Evolutionary conservation across 495 filamentous ascomycete species (phyloP).

Genomic region (Darksidea phi): DNA sequence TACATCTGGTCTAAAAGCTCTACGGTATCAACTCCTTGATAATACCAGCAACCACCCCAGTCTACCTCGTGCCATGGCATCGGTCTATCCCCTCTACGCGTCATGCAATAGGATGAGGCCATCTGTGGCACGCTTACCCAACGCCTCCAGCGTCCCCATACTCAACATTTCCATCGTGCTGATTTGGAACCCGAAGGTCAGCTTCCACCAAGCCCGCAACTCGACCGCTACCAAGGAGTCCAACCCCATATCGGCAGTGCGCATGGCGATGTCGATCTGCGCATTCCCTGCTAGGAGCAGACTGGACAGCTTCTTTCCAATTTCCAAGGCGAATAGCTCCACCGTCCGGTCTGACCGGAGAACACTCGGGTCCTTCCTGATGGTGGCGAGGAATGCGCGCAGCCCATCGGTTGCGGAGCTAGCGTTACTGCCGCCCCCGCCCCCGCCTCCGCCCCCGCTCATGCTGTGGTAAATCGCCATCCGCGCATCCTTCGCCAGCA

Average conservation of each 20-base stretch:
- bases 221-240: conserved; percentile 20
- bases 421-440: neutral
- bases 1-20: too few relatives aligned
- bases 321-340: neutral
- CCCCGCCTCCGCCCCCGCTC: too few relatives aligned
- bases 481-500: neutral
- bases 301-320: conserved; percentile 8
- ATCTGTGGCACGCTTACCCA: neutral
- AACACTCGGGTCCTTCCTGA: neutral
- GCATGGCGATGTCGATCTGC: neutral
- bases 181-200: conserved; percentile 12
- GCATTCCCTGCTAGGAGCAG: conserved; percentile 6
- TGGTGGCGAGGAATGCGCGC: neutral
- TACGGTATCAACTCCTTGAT: too few relatives aligned
- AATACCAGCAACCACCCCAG: too few relatives aligned
- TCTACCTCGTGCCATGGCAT: too few relatives aligned
- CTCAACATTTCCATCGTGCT: conserved; percentile 16
- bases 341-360: neutral
- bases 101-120: too few relatives aligned
- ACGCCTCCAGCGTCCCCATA: neutral
- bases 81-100: too few relatives aligned
- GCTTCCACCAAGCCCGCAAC: conserved; percentile 14
- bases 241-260: neutral
- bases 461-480: conserved; percentile 10
- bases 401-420: neutral